phyloP scores from a whole-genome alignment of 2,329 filamentous ascomycete genomes.

The Fusarium bactridioides region DNA sequence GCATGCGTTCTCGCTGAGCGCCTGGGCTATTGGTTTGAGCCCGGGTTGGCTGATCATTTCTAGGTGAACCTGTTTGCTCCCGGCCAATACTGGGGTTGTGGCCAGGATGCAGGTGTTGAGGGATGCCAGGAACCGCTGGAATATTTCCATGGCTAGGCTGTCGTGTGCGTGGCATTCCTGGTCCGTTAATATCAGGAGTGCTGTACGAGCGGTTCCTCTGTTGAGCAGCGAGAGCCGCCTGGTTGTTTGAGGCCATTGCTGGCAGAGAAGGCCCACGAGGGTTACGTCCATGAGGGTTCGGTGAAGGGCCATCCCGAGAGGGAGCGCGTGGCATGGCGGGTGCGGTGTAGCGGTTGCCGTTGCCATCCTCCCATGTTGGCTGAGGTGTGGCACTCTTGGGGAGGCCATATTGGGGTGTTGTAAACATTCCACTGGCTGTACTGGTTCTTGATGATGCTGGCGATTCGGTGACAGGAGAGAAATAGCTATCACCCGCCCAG shows the following conservation, averaged over 20 bases:
- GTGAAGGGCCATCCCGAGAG: slow-evolving; percentile 77
- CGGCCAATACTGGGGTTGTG: slow-evolving; percentile 73
- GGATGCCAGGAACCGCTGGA: slow-evolving; percentile 79
- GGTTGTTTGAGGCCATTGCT: slow-evolving; percentile 67
- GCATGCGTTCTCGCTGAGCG: slow-evolving; percentile 67
- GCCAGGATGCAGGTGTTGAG: slow-evolving; percentile 69
- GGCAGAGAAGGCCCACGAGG: slow-evolving; percentile 82
- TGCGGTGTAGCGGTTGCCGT: slow-evolving; percentile 84
- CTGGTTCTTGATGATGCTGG: slow-evolving; percentile 80
- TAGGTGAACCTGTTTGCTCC: slow-evolving; percentile 84
- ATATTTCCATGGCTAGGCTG: slow-evolving; percentile 64
- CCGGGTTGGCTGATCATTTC: slow-evolving; percentile 70
- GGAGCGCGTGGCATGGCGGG: slow-evolving; percentile 83
- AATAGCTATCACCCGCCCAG: slow-evolving; percentile 82
- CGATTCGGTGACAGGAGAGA: slow-evolving; percentile 85
- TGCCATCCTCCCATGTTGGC: slow-evolving; percentile 75
- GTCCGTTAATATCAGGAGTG: slow-evolving; percentile 89
- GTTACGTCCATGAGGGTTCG: slow-evolving; percentile 70
- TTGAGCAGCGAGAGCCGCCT: slow-evolving; percentile 63
- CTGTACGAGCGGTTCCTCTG: slow-evolving; percentile 89
- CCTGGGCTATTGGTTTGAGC: slow-evolving; percentile 76
- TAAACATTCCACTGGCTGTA: slow-evolving; percentile 77
- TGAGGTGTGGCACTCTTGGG: slow-evolving; percentile 74
- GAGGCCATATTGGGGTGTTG: slow-evolving; percentile 67
- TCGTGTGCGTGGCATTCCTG: slow-evolving; percentile 64